Base-by-base conservation (phyloP, 106 monocot genomes). In the Gastrodia elata region DNA sequence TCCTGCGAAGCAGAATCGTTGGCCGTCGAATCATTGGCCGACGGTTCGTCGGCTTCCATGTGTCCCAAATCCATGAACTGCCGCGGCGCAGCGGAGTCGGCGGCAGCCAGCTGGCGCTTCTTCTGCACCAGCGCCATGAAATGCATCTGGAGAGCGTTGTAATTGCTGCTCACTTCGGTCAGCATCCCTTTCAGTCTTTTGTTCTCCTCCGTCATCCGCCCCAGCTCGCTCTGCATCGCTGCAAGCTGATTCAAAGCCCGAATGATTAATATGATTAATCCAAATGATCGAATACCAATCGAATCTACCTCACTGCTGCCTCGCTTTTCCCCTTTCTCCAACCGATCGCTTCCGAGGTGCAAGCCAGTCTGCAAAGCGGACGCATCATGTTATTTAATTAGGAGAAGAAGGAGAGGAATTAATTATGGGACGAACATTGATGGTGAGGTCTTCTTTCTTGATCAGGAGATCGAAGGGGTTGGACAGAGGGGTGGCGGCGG, bases 1-100 rank as follows among this genome's bases (percentile, higher is more conserved):
- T 58, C 11, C 32, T 27, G 61, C 20, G 68, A 61, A 0, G 83
- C 75, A 0, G 65, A 71, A 0, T 74, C 67, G 0, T 41, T 70
- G 42, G 83, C 91, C 0, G 89, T 83, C 55, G 89, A 90, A 1
- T 89, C 92, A 48, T 92, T 52, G 5, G 92, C 88, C 0, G 72
- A 68, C 65, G 83, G 83, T 2, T 87, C 90, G 33, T 73, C 48
- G 24, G 41, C 74, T 5, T 34, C 70, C 0, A 33, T 34, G 1
- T 71, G 76, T 8, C 84, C 83, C 0, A 93, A 83, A 75, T 93
- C 92, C 64, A 93, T 80, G 90, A 97, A 97, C 41, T 97, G 92
- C 49, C 92, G 73, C 8, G 93, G 89, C 16, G 83, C 77, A 8
- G 83, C 71, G 9, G 61, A 3, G n/a, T 40, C 73, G 58, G 22